Conservation (phyloP, 2,329 filamentous ascomycete species). For the Trichoderma cornu-damae region DNA sequence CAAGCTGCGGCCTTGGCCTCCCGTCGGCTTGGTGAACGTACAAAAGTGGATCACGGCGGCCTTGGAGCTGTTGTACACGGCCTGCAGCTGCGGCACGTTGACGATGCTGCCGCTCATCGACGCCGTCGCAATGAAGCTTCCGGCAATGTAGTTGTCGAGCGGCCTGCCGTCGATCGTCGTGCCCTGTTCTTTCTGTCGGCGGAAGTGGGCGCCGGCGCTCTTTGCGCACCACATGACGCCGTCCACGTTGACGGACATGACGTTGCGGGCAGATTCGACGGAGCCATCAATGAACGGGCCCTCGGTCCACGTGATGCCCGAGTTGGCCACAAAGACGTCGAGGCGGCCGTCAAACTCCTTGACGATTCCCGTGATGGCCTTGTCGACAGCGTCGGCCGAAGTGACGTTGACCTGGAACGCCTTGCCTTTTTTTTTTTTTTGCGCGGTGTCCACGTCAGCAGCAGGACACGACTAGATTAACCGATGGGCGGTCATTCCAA, state of each 20-base stretch:
- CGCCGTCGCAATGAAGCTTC: conserved; percentile 72
- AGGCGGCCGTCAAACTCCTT: conserved; percentile 68
- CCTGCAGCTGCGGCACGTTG: conserved; percentile 70
- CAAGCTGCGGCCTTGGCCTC: too few relatives aligned
- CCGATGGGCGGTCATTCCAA: too few relatives aligned
- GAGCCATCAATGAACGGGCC: conserved; percentile 62
- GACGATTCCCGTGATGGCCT: conserved; percentile 48
- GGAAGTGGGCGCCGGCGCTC: conserved; percentile 64
- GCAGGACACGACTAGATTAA: too few relatives aligned
- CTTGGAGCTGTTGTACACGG: conserved; percentile 69
- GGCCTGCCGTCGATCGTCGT: conserved; percentile 58
- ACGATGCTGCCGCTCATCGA: conserved; percentile 75
- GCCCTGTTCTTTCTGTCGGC: conserved; percentile 63
- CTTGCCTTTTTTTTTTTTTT: conserved; percentile 24
- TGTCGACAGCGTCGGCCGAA: conserved; percentile 46
- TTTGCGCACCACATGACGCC: conserved; percentile 73
- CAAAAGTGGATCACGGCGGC: conserved; percentile 57
- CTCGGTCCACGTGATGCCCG: conserved; percentile 68
- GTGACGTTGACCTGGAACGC: conserved; percentile 57
- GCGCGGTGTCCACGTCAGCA: too few relatives aligned
- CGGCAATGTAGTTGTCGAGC: conserved; percentile 55
- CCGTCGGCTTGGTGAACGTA: conserved; percentile 28
- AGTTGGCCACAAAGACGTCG: conserved; percentile 75
- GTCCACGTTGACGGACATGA: conserved; percentile 68
- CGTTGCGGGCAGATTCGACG: conserved; percentile 58